Conservation (phyloP, 2,329 filamentous ascomycete genomes). For the Exophiala alcalophila region DNA sequence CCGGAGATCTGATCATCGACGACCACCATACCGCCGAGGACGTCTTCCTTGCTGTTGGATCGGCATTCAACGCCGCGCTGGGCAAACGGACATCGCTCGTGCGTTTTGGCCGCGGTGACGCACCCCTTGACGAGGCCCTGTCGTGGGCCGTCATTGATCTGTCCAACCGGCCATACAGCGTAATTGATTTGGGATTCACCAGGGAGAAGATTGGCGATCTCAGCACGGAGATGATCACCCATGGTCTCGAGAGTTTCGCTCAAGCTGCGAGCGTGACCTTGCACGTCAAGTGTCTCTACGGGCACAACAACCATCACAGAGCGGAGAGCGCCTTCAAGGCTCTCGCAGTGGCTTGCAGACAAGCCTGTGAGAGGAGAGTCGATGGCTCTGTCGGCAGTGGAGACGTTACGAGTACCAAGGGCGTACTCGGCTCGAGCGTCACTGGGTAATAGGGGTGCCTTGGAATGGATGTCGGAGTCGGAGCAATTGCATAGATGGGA, state of each 20-base stretch:
- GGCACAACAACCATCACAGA: slow-evolving; percentile 91
- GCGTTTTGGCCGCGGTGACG: slow-evolving; percentile 88
- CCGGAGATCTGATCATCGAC: slow-evolving; percentile 93
- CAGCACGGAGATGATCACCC: slow-evolving; percentile 94
- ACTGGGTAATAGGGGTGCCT: slow-evolving; percentile 17
- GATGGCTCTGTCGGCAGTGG: slow-evolving; percentile 76
- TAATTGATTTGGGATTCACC: slow-evolving; percentile 78
- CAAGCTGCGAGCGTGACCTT: slow-evolving; percentile 87
- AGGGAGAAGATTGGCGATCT: slow-evolving; percentile 93
- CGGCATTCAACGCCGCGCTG: slow-evolving; percentile 77
- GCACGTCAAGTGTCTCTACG: slow-evolving; percentile 88
- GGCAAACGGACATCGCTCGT: slow-evolving; percentile 75
- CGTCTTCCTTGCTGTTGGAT: slow-evolving; percentile 84
- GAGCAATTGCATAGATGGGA: too few species aligned
- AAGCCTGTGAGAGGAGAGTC: slow-evolving; percentile 69
- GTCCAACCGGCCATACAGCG: slow-evolving; percentile 82
- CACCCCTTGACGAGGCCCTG: slow-evolving; percentile 90
- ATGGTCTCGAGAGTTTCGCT: slow-evolving; percentile 91
- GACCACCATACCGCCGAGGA: slow-evolving; percentile 99
- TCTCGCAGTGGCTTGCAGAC: slow-evolving; percentile 77
- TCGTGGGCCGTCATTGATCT: slow-evolving; percentile 92
- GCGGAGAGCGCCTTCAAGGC: slow-evolving; percentile 98
- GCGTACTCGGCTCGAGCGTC: slow-evolving; percentile 59
- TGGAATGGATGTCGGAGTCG: too few species aligned
- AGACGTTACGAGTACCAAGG: slow-evolving; percentile 95